Evolutionary conservation across 2,329 filamentous ascomycete species (phyloP).

Genomic region (Xylaria sp.): DNA sequence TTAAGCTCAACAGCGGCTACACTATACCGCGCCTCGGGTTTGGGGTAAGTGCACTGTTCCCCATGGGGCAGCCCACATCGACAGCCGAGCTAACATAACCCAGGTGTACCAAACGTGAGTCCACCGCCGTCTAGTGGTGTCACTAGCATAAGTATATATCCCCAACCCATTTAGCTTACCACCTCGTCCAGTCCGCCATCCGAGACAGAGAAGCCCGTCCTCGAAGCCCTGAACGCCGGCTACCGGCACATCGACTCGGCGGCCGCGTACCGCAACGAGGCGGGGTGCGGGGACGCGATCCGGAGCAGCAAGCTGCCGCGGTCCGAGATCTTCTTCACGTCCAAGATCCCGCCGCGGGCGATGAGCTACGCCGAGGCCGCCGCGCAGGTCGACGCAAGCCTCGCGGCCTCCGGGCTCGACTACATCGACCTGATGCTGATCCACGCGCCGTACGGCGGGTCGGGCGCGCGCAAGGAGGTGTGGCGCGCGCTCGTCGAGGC

Average conservation of each 20-base stretch:
- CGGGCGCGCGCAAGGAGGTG: slow-evolving; percentile 57
- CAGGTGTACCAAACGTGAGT: slow-evolving; percentile 59
- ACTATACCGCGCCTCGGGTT: slow-evolving; percentile 57
- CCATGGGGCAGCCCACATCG: not conserved
- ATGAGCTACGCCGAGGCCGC: slow-evolving; percentile 66
- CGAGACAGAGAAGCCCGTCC: slow-evolving; percentile 43
- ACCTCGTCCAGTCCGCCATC: slow-evolving; percentile 37
- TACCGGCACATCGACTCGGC: slow-evolving; percentile 63
- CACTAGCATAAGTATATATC: not conserved
- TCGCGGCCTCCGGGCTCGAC: slow-evolving; percentile 62
- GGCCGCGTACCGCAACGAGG: slow-evolving; percentile 55
- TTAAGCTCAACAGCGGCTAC: slow-evolving; percentile 59
- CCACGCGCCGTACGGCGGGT: slow-evolving; percentile 63
- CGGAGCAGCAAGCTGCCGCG: slow-evolving; percentile 46
- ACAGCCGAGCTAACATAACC: slow-evolving; percentile 10
- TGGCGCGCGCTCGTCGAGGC: slow-evolving; percentile 68
- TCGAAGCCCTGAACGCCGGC: slow-evolving; percentile 52
- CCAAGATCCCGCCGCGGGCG: slow-evolving; percentile 52
- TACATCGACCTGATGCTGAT: slow-evolving; percentile 71
- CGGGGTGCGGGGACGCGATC: slow-evolving; percentile 50
- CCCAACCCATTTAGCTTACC: slow-evolving; percentile 13
- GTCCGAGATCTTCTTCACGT: slow-evolving; percentile 57
- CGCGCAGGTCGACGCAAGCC: slow-evolving; percentile 63
- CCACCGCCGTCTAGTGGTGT: not conserved
- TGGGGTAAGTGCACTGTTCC: slow-evolving; percentile 47